Base-by-base conservation (phyloP, 2,329 filamentous ascomycete species). In the Verticillium klebahnii region DNA sequence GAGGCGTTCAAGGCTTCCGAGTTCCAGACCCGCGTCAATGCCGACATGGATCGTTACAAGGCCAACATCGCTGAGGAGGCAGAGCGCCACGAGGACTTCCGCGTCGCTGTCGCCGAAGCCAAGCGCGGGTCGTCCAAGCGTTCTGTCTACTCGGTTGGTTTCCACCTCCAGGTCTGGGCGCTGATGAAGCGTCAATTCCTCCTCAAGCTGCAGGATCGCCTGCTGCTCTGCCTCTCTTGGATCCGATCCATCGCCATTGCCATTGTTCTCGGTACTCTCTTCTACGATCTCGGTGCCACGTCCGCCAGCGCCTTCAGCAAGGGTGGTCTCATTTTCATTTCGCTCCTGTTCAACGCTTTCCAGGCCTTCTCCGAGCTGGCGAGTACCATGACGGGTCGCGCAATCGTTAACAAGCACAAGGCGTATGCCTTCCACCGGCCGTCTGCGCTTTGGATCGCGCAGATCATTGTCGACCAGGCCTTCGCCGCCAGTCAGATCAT, bases 311-410 rank as follows among this genome's bases (percentile, higher is more conserved):
- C 91, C 3, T 96, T 95, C 75, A 90, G 88, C 67, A 87, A 92
- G 72, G 91, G 91, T 65, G 92, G 91, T 78, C 84, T 94, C 1
- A 79, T 96, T 58, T 96, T 96, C 76, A 86, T 93, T 60, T 80
- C 89, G 25, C 83, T 96, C 1, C 77, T 96, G 5, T 94, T 94
- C 82, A 94, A 94, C 72, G 89, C 90, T n/a, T 94, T 96, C 74
- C 88, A 92, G 70, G 90, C 92, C 29, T 93, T 95, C 70, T 85
- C 89, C 0, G 92, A 96, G 73, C 76, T 96, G 0, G 89, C 83
- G 0, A 82, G 83, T 12, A 90, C 89, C 1, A 94, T 95, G 90
- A 77, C 88, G 17, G 91, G 89, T 1, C 83, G 92, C 9, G 82
- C 88, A 0, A 90, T 96, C 40, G 84, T 96, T 63, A 92, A 93